Evolutionary conservation across 176 grass and related monocot genomes (phyloP).

Genomic region (Saccharum officinarum): DNA sequence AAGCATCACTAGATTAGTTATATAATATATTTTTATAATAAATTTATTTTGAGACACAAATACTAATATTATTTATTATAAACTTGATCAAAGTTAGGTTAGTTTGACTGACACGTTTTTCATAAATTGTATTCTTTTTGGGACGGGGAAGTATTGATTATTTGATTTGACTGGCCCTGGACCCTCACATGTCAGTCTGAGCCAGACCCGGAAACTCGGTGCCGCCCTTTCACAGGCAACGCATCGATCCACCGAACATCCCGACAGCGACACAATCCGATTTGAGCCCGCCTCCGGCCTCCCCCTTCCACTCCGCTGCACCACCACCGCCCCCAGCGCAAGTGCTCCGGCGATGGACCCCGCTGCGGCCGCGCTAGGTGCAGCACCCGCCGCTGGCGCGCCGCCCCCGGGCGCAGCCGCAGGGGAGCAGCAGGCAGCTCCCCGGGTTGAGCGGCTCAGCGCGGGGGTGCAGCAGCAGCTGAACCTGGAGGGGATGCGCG

Average conservation of each 20-base stretch:
- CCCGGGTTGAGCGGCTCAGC: slow-evolving; percentile 70
- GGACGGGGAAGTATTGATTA: too few relatives aligned
- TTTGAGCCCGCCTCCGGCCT: neutral
- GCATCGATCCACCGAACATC: neutral
- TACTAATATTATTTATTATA: too few relatives aligned
- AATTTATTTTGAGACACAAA: too few relatives aligned
- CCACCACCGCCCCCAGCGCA: neutral
- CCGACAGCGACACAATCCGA: neutral
- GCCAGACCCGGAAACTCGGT: too few relatives aligned
- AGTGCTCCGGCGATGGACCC: slow-evolving; percentile 48
- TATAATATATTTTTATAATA: too few relatives aligned
- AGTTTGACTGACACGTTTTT: too few relatives aligned
- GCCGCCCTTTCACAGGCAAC: neutral
- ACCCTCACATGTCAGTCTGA: neutral
- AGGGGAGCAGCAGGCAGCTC: slow-evolving; percentile 34
- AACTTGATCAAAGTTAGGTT: too few relatives aligned
- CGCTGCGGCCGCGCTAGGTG: slow-evolving; percentile 15
- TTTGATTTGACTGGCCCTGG: neutral
- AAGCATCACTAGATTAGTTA: too few relatives aligned
- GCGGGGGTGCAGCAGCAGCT: slow-evolving; percentile 70
- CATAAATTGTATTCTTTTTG: too few relatives aligned
- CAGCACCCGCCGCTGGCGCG: neutral
- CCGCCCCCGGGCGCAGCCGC: neutral
- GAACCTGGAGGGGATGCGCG: slow-evolving; percentile 87
- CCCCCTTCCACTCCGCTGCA: neutral